Evolutionary conservation across 768 basidiomycete genomes (phyloP), one percentile per base, ranked within the genome.

Genomic region (Cytidiella melzeri): DNA sequence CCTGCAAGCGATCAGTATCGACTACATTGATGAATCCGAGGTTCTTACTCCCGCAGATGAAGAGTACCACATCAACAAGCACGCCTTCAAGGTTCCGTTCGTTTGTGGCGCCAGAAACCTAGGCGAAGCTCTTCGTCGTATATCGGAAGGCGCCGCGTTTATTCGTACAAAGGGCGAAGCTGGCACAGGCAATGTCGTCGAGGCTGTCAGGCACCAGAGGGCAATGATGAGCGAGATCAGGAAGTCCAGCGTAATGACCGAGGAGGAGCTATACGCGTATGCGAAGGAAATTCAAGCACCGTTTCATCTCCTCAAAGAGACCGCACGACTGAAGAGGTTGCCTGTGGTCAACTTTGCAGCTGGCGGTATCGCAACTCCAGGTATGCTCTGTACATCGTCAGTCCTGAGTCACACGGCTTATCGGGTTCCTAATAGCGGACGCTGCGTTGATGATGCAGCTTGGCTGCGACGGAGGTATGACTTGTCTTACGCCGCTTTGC

Each of bases 381-480:
- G 90, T 89, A 61, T 42, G 59, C 50, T 50, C 24, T 48, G 15
- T n/a, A 19, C 28, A 18, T 36, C 34, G 28, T 23, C 15, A 39
- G 11, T 26, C 21, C 21, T 47, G 26, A 24, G 38, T 36, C 20
- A 12, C 30, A 37, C 13, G 13, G 11, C 13, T 27, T 30, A 44
- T 52, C 45, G 19, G 48, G 51, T 15, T 55, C 52, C 12, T 56
- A 46, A 48, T 67, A 82, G 92, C 90, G 57, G 95, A 99, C 67
- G 95, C 95, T 13, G 96, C 96, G 3, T 68, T 97, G 55, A 96
- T 97, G 95, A 98, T 98, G 94, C 92, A 95, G 63, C 79, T 98
- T 28, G 92, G 95, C 28, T 92, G 92, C 66, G 95, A 95, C 62
- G 92, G 94, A 73, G 87, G 93, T 93, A 61, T 54, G 83, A 66